A percentile compares a stretch with the other conserved stretches of the same genome.
These are phyloP conservation scores for Pythium pyrilobum DNA, from an alignment of 352 stramenopile genomes.

Conservation along the genomic window DNA sequence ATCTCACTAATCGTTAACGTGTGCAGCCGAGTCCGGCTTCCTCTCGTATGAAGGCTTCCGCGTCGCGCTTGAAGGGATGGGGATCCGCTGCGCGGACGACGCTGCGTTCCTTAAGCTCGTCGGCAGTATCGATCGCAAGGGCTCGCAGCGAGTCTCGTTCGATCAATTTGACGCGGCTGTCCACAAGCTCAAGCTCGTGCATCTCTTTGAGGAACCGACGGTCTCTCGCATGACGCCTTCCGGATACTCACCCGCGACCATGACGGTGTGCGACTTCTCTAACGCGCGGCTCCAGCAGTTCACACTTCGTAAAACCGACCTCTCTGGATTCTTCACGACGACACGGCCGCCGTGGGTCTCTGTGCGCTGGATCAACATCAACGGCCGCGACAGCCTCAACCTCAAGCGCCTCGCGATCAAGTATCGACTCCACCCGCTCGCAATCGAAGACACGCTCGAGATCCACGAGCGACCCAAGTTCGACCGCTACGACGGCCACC, in stretches of 20 bases:
- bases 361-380: constrained; percentile 85
- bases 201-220: constrained; percentile 75
- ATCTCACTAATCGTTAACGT: too few relatives aligned
- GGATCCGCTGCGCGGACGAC: constrained; percentile 68
- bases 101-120: constrained; percentile 68
- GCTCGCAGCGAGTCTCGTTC: constrained; percentile 43
- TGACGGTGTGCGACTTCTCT: constrained; percentile 81
- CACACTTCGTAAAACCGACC: constrained; percentile 33
- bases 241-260: constrained; percentile 44
- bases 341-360: constrained; percentile 74
- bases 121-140: constrained; percentile 52
- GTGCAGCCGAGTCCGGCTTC: constrained; percentile 26
- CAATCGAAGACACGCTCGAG: constrained; percentile 83
- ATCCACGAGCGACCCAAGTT: constrained; percentile 85
- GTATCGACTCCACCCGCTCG: constrained; percentile 79
- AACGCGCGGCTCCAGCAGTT: constrained; percentile 68
- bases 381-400: constrained; percentile 71
- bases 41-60: constrained; percentile 58
- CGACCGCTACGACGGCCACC: constrained; percentile 77
- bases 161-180: constrained; percentile 76
- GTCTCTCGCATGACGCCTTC: constrained; percentile 47
- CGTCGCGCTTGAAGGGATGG: constrained; percentile 51
- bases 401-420: constrained; percentile 87
- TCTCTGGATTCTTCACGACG: constrained; percentile 72
- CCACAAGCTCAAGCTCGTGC: constrained; percentile 84